phyloP scores from a whole-genome alignment of 805 yeast species.

The Teunomyces panamensis region DNA sequence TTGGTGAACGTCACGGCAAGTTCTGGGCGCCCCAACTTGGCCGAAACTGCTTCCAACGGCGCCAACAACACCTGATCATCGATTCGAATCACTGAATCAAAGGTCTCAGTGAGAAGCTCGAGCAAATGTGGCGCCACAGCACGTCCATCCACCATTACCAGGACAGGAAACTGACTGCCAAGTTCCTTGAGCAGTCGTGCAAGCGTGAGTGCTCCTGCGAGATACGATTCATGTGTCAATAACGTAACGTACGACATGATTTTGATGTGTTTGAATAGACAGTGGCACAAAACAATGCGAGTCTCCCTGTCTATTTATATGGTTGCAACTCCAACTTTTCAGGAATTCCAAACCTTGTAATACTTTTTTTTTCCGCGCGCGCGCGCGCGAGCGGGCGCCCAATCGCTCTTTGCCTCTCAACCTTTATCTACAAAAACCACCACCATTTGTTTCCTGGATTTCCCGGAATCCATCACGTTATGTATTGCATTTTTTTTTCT shows the following conservation, averaged over 20 bases:
- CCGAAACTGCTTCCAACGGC: conserved; percentile 10
- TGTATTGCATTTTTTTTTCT: not conserved
- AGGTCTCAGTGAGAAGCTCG: conserved; percentile 17
- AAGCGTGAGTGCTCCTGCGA: conserved; percentile 36
- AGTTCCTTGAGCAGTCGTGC: conserved; percentile 20
- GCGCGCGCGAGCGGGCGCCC: too few species aligned
- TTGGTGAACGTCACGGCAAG: conserved; percentile 26
- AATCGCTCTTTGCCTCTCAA: too few species aligned
- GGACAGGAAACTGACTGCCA: conserved; percentile 16
- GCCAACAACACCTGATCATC: conserved; percentile 15
- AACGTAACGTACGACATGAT: conserved; percentile 25
- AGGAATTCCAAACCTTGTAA: too few species aligned
- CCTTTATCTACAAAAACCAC: not conserved
- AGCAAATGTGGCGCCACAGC: conserved; percentile 15
- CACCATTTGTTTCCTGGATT: not conserved
- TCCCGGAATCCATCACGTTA: not conserved
- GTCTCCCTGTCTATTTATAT: too few species aligned
- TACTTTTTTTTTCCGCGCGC: not conserved
- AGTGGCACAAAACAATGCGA: too few species aligned
- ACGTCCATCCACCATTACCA: conserved; percentile 16
- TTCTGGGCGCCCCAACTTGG: conserved; percentile 24
- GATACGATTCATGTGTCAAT: conserved; percentile 28
- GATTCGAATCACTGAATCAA: conserved; percentile 26
- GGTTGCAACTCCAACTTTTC: not conserved
- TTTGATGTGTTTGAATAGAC: too few species aligned